Conservation (phyloP, 257 asterid genomes). For the Henckelia pumila region DNA sequence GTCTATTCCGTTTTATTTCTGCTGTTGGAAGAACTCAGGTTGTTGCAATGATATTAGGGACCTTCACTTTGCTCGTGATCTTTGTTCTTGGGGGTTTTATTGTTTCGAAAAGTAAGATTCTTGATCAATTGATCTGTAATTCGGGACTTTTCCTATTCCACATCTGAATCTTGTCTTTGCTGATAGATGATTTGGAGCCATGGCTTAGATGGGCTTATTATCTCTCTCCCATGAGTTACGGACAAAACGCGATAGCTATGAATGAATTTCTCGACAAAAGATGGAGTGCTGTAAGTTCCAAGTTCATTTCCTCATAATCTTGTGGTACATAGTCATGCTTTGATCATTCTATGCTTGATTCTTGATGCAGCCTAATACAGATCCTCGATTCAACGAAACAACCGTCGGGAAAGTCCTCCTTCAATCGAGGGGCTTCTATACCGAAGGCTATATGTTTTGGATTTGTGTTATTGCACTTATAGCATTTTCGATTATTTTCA, state of each 20-base stretch:
- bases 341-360: background rate
- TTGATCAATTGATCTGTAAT: background rate
- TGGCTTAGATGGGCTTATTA: conserved; percentile 55
- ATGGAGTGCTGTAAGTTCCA: conserved; percentile 48
- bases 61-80: conserved; percentile 38
- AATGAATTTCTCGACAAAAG: conserved; percentile 50
- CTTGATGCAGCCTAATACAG: conserved; percentile 49
- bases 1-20: conserved; percentile 45
- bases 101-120: conserved; percentile 42
- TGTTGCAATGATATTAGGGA: conserved; percentile 41
- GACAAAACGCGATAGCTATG: conserved; percentile 49
- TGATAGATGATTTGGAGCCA: conserved; percentile 37
- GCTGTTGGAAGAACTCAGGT: conserved; percentile 50
- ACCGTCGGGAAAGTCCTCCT: conserved; percentile 59
- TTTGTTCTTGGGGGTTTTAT: conserved; percentile 49
- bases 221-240: conserved; percentile 54
- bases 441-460: conserved; percentile 48
- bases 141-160: background rate
- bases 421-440: conserved; percentile 44
- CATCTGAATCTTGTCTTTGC: background rate
- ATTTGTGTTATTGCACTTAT: conserved; percentile 39
- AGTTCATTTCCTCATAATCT: background rate
- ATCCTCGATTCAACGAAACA: conserved; percentile 35
- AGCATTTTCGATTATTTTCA: conserved; percentile 52
- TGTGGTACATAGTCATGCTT: background rate